A percentile compares a stretch with the other conserved stretches of the same genome.
phyloP scores from a whole-genome alignment of 202 grass and related monocot genomes.

The Sporobolus alterniflorus region DNA sequence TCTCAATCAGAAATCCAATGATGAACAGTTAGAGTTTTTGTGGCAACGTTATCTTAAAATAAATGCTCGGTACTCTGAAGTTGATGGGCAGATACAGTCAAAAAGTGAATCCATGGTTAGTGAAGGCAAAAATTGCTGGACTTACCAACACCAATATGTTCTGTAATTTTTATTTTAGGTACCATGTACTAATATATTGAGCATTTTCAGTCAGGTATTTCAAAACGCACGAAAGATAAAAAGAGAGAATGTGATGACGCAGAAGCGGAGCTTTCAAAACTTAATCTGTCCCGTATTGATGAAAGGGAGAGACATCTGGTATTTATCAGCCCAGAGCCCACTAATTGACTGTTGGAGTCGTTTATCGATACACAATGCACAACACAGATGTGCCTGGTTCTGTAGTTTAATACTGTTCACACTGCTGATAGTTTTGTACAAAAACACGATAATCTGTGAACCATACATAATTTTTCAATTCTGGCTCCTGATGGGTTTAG shows the following conservation, averaged over 20 bases:
- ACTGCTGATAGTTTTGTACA: not conserved
- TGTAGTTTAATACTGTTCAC: constrained; percentile 25
- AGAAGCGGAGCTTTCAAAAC: constrained; percentile 74
- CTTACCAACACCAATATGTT: not conserved
- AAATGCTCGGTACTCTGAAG: constrained; percentile 72
- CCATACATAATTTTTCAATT: not conserved
- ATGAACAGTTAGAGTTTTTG: constrained; percentile 66
- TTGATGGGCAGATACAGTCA: constrained; percentile 73
- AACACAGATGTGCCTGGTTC: constrained; percentile 5
- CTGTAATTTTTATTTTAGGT: constrained; percentile 13
- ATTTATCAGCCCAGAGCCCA: constrained; percentile 30
- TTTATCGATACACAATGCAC: not conserved
- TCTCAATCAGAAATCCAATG: constrained; percentile 81
- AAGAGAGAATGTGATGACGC: constrained; percentile 76
- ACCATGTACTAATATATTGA: constrained; percentile 25
- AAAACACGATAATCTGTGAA: not conserved
- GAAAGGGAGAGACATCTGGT: constrained; percentile 82
- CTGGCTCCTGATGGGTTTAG: not conserved
- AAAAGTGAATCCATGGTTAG: constrained; percentile 81
- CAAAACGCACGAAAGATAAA: constrained; percentile 81
- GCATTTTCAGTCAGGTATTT: constrained; percentile 63
- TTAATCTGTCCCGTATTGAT: constrained; percentile 87
- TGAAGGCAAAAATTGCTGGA: constrained; percentile 28
- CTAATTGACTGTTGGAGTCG: constrained; percentile 4
- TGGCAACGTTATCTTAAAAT: constrained; percentile 65